phyloP scores from a whole-genome alignment of 2,329 filamentous ascomycete species.

The Capronia americana region DNA sequence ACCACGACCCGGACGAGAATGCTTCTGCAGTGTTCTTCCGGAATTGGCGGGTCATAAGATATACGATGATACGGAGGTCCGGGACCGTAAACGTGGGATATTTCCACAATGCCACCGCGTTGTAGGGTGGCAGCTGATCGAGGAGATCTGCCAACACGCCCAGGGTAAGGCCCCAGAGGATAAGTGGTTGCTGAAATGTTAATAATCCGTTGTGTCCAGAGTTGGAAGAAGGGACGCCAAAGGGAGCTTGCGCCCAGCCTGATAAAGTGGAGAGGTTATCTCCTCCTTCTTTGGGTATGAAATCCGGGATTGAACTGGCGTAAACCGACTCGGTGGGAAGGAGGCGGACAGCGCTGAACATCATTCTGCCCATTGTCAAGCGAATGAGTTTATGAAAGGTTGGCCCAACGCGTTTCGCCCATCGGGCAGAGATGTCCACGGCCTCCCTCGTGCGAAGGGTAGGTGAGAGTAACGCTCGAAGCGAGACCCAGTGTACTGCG shows the following conservation, averaged over 20 bases:
- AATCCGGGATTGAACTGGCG: conserved; percentile 60
- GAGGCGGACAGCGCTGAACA: conserved; percentile 69
- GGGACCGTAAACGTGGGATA: conserved; percentile 71
- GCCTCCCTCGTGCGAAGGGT: conserved; percentile 66
- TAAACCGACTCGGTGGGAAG: conserved; percentile 67
- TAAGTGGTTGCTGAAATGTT: conserved; percentile 54
- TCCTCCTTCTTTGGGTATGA: conserved; percentile 49
- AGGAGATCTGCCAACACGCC: conserved; percentile 72
- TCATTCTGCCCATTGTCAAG: conserved; percentile 68
- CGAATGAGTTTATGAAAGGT: conserved; percentile 62
- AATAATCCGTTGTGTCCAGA: conserved; percentile 33
- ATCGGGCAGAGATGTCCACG: conserved; percentile 68
- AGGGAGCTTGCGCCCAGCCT: conserved; percentile 36
- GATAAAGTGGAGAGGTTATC: conserved; percentile 37
- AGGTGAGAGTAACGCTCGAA: conserved; percentile 66
- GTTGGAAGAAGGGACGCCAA: conserved; percentile 34
- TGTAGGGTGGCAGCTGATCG: conserved; percentile 69
- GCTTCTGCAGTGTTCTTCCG: conserved; percentile 57
- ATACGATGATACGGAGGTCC: conserved; percentile 66
- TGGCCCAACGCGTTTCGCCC: conserved; percentile 62
- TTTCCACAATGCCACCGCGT: conserved; percentile 67
- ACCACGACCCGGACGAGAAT: conserved; percentile 44
- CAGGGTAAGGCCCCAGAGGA: conserved; percentile 73
- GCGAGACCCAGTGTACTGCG: conserved; percentile 71
- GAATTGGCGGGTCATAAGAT: conserved; percentile 64